Evolutionary conservation across 2,329 filamentous ascomycete species (phyloP), one percentile per base, ranked within the genome.

Genomic region (Diaporthe longicolla): DNA sequence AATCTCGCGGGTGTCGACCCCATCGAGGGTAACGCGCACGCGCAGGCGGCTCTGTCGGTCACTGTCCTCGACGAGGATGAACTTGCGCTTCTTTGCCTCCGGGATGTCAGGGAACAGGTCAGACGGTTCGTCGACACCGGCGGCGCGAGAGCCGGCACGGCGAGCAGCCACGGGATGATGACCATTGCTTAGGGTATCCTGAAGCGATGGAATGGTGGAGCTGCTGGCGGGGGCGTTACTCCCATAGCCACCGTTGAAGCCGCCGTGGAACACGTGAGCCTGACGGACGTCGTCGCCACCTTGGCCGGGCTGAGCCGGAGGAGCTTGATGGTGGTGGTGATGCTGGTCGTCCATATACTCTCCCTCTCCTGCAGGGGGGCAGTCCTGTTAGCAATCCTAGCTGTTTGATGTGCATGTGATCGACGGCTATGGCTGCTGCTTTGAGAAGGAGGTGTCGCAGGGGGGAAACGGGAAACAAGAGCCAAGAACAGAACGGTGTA

Each of bases 1-100:
- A 80, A 98, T 97, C 83, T 98, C 96, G 80, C 95, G 93, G 86
- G 97, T 97, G 82, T 98, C 93, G 78, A 98, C 95, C 58, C 93
- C 92, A 80, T 98, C 95, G n/a, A 99, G 91, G 76, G 94, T 97
- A 69, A 98, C 95, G 76, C 95, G 93, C 59, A 98, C 95, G 21
- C 96, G 92, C 1, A 98, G 92, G 55, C 95, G 91, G 68, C 91
- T 93, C 70, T 93, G 93, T 48, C 94, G 93, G 76, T 95, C 93
- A 70, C 91, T 92, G 82, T 98, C 96, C 77, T 98, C 95, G 37
- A 98, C 95, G 13, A 98, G 90, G 78, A 98, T 98, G 83, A 98
- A 98, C 84, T 98, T 98, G 81, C 96, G 93, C 80, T 95, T 94
- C 85, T 97, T 98, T 70, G 93, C 92, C 79, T 97, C 95, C 1